Evolutionary conservation across 495 filamentous ascomycete genomes (phyloP), one percentile per base, ranked within the genome.

Genomic region (Daldinia bambusicola): DNA sequence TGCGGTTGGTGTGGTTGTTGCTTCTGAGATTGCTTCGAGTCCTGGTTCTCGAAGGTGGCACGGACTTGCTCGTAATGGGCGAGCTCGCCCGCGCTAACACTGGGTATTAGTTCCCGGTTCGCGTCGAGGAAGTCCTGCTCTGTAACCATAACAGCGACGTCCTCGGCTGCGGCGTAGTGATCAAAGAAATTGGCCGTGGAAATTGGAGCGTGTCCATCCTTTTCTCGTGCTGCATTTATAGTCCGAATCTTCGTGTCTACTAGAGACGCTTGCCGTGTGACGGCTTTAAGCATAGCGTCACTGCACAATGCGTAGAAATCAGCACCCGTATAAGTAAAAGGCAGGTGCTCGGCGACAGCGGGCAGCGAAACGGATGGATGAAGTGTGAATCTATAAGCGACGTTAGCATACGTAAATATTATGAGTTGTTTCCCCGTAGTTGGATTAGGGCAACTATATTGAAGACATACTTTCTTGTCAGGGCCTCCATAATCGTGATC

Each of bases 281-380:
- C 94, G 5, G 96, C 95, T 79, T 98, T 99, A 56, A 99, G 89
- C 96, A 99, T 98, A 38, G 95, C 92, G 80, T 99, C 95, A 13
- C 93, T 97, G 81, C 94, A 97, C 43, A 99, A 85, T 1, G 95
- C 95, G 77, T 99, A 99, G 70, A 99, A 87, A 79, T 99, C 95
- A 48, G 95, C 95, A 72, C 95, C 95, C 0, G 95, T 98, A 79
- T 97, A 99, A 4, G 95, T 99, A 79, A 98, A 93, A 30, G 96
- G 96, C 12, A 99, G 85, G 4, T 82, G 83, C 36, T 93, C 88
- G 6, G 95, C 90, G 26, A 98, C 88, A 2, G 86, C 81, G 7
- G 82, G 78, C 1, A 99, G 88, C 6, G 93, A 95, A 41, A 97
- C 81, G 9, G 88, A 81, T 0, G 92, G 91, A 70, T 90, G 80